phyloP scores from a whole-genome alignment of 768 basidiomycete genomes.

The Goffeauzyma gilvescens region DNA sequence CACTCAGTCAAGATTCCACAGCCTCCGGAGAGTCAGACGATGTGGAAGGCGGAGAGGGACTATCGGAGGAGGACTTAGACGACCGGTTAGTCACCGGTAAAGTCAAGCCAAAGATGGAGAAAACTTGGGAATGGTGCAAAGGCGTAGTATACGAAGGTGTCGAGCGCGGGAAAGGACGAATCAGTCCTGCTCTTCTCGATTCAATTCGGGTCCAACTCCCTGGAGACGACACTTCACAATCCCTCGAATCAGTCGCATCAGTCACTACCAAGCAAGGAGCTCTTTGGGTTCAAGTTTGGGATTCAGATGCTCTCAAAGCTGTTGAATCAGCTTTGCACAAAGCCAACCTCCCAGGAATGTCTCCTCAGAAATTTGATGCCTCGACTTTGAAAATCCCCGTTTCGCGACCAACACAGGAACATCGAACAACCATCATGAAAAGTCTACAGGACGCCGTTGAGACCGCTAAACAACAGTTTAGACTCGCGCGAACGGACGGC shows the following conservation, averaged over 20 bases:
- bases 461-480: constrained; percentile 26
- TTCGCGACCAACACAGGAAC: constrained; percentile 17
- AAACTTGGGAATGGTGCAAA: constrained; percentile 32
- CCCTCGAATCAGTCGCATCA: constrained; percentile 24
- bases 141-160: constrained; percentile 31
- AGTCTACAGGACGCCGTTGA: constrained; percentile 18
- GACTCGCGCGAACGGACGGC: constrained; percentile 25
- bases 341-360: constrained; percentile 31
- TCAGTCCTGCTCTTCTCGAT: constrained; percentile 29
- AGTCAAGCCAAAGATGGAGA: constrained; percentile 31
- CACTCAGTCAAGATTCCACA: no score
- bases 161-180: constrained; percentile 23
- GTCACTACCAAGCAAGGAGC: constrained; percentile 24
- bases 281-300: constrained; percentile 29
- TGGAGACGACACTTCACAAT: constrained; percentile 11
- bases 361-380: constrained; percentile 22
- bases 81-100: constrained; percentile 18
- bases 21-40: no score
- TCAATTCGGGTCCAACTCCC: constrained; percentile 20
- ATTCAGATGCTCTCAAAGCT: constrained; percentile 25
- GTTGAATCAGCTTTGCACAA: constrained; percentile 29
- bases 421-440: constrained; percentile 15
- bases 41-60: constrained; percentile 45
- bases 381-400: constrained; percentile 27
- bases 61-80: no score